Base-by-base conservation (phyloP, 2,329 filamentous ascomycete genomes). In the Amphichorda felina region DNA sequence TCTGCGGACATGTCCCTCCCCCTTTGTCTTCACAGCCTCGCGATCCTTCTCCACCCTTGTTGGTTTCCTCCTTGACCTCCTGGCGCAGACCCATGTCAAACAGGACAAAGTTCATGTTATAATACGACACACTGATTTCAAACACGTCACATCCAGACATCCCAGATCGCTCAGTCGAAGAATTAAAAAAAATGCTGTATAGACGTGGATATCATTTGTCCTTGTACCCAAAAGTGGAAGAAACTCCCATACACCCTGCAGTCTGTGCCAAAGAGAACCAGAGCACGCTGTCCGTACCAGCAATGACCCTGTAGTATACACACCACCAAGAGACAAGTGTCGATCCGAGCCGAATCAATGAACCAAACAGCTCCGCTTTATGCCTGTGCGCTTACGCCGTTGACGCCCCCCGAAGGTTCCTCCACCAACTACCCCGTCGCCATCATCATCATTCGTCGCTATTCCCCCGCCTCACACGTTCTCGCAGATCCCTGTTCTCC, bases 401-500 rank as follows among this genome's bases (percentile, higher is more conserved):
- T 29, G 6, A 29, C 13, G n/a, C n/a, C n/a, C n/a, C n/a, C n/a
- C 21, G 10, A 24, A 10, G 6, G 6, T 24, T 24, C 6, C 21
- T 6, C 21, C 27, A 6, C 13, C 27, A 29, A 7, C 5, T 29
- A 29, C 27, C 6, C 27, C 13, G 15, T n/a, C 21, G 10, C 21
- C 21, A 10, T 24, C 6, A 10, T 24, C 21, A 24, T 24, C 6
- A 31, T 17, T 28, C 33, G 13, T 28, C 22, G 4, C n/a, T 14
- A 8, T 30, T 21, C 13, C 35, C 47, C 40, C 60, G 48, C 44
- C 56, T 78, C 38, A 87, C 59, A 57, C 78, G 70, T 13, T 70
- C 68, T 38, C 74, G 66, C 40, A 91, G 58, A 44, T 82, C 75
- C 44, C 79, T 72, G 50, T 86, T 86, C 60, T 87, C 80, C 36